Conservation (phyloP, 1,139 yeast genomes). For the Diutina pseudorugosa region DNA sequence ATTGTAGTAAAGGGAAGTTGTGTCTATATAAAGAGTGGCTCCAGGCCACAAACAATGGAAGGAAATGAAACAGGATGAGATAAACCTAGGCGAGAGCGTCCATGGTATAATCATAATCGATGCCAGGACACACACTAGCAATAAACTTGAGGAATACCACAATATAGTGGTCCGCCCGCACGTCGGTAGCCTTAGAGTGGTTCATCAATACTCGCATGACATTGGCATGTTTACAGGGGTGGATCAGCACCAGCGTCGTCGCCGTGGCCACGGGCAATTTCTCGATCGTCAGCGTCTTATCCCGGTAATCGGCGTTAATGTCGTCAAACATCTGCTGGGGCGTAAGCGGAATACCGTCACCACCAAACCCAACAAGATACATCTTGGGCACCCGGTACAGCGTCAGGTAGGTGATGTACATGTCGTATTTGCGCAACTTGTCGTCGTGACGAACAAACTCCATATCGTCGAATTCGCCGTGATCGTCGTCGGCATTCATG, state of each 20-base stretch:
- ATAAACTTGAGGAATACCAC: slow-evolving; percentile 84
- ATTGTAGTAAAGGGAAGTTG: too few relatives aligned
- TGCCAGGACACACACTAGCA: slow-evolving; percentile 95
- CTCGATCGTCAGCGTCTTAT: slow-evolving; percentile 94
- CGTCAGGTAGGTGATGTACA: slow-evolving; percentile 86
- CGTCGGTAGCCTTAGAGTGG: slow-evolving; percentile 20
- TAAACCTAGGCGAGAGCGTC: background rate
- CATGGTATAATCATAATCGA: slow-evolving; percentile 56
- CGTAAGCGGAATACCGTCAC: slow-evolving; percentile 72
- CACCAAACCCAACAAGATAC: slow-evolving; percentile 78
- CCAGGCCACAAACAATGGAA: too few relatives aligned
- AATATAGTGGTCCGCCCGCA: slow-evolving; percentile 84
- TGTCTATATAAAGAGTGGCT: too few relatives aligned
- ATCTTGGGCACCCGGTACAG: slow-evolving; percentile 93
- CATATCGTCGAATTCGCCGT: slow-evolving; percentile 23
- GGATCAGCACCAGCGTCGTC: slow-evolving; percentile 81
- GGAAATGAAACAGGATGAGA: too few relatives aligned
- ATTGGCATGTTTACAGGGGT: slow-evolving; percentile 91
- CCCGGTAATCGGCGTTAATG: slow-evolving; percentile 80
- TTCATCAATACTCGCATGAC: slow-evolving; percentile 86
- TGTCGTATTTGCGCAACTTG: slow-evolving; percentile 55
- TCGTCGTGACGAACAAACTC: slow-evolving; percentile 19
- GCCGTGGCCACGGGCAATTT: slow-evolving; percentile 73
- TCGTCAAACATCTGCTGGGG: slow-evolving; percentile 94
- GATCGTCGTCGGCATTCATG: slow-evolving; percentile 14